These are phyloP conservation scores for Citropsis articulata DNA, from an alignment of 345 rosid genomes.

Conservation along the genomic window DNA sequence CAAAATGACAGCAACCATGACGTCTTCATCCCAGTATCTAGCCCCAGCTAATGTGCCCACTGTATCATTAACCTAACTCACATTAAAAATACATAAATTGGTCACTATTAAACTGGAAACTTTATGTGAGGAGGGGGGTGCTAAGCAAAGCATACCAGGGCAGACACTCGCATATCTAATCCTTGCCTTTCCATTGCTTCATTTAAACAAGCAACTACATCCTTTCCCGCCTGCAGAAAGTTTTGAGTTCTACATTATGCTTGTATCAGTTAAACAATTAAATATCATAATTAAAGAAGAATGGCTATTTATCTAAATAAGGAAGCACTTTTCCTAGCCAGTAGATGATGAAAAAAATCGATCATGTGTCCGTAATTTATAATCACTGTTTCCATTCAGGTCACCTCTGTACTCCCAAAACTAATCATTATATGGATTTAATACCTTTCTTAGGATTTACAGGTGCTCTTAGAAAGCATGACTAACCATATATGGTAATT, in stretches of 20 bases:
- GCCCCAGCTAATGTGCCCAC: conserved; percentile 88
- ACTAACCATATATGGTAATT: not conserved
- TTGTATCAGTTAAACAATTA: not conserved
- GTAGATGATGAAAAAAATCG: not conserved
- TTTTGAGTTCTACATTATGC: not conserved
- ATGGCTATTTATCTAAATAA: not conserved
- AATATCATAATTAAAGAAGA: not conserved
- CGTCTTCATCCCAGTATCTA: conserved; percentile 79
- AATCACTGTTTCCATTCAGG: not conserved
- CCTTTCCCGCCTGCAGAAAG: conserved; percentile 58
- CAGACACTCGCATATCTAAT: conserved; percentile 75
- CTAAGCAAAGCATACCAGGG: conserved; percentile 46
- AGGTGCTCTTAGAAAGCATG: not conserved
- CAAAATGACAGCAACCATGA: conserved; percentile 82
- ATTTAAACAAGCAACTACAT: conserved; percentile 78
- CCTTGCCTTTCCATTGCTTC: conserved; percentile 72
- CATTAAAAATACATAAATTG: not conserved
- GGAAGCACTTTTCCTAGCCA: not conserved
- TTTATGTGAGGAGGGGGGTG: not conserved
- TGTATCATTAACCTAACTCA: conserved; percentile 66
- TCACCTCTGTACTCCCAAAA: not conserved
- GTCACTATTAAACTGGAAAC: not conserved
- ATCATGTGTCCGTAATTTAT: not conserved
- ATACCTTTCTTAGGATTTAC: not conserved
- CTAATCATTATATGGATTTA: not conserved